These are phyloP conservation scores for Citrullus amarus DNA, from an alignment of 306 rosid species.

Conservation along the genomic window DNA sequence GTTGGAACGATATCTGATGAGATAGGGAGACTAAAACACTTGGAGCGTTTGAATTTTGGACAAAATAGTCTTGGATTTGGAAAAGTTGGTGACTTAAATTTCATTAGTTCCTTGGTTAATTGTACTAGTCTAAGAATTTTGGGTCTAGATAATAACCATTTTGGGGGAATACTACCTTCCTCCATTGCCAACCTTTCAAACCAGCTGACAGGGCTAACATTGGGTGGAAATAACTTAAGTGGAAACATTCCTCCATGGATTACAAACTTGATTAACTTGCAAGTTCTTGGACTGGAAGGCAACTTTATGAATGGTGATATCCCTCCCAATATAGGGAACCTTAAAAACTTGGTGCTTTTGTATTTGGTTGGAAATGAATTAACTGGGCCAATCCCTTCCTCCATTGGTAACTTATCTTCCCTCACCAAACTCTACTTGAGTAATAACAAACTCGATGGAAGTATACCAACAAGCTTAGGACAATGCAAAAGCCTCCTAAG, in stretches of 20 bases:
- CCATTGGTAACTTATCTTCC: slow-evolving; percentile 22
- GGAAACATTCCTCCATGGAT: slow-evolving; percentile 18
- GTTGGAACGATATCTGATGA: slow-evolving; percentile 23
- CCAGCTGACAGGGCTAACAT: neutral
- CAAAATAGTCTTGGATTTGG: slow-evolving; percentile 20
- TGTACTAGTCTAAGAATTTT: slow-evolving; percentile 19
- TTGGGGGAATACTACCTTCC: slow-evolving; percentile 22
- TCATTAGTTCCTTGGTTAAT: slow-evolving; percentile 12
- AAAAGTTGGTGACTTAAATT: slow-evolving; percentile 14
- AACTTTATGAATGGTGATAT: slow-evolving; percentile 12
- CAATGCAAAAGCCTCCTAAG: slow-evolving; percentile 8
- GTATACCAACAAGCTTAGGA: slow-evolving; percentile 19
- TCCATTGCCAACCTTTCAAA: slow-evolving; percentile 19
- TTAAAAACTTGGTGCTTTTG: neutral
- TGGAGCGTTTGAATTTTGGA: slow-evolving; percentile 5
- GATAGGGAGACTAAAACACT: slow-evolving; percentile 18
- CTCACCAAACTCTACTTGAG: neutral
- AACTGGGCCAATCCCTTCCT: slow-evolving; percentile 17
- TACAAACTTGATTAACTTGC: slow-evolving; percentile 22
- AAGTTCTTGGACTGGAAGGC: neutral
- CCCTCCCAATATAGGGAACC: slow-evolving; percentile 16
- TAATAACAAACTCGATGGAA: slow-evolving; percentile 17
- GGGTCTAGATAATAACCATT: neutral
- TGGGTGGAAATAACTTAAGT: slow-evolving; percentile 9
- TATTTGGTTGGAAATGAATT: slow-evolving; percentile 9